Base-by-base conservation (phyloP, 2,329 filamentous ascomycete species). In the Pseudogymnoascus sp. region DNA sequence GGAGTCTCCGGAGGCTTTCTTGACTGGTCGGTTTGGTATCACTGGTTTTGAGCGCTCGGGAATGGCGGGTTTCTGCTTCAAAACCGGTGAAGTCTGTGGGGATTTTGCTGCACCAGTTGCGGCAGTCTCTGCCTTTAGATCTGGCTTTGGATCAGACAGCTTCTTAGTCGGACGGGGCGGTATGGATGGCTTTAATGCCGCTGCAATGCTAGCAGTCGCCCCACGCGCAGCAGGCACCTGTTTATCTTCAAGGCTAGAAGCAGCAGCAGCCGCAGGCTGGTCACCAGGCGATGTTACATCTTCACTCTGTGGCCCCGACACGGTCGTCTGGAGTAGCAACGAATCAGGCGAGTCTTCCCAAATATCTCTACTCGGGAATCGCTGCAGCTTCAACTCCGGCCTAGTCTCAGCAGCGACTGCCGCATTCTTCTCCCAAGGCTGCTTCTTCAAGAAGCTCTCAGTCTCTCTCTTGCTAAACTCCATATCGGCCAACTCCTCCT, bases 331-430 rank as follows among this genome's bases (percentile, higher is more conserved):
- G 18, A 95, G 81, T 65, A 88, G 81, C 62, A 89, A 82, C 69
- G 90, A 93, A 68, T 96, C 91, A 1, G 93, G 93, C 0, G 84
- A 86, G 72, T 97, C 93, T 75, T 97, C 93, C 93, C 93, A 97
- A 41, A 97, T 85, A 74, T 97, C 93, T 60, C 86, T 85, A 71
- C 92, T 96, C 0, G 93, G 93, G 72, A 97, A 97, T 11, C 91
- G 85, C 37, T 58, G 57, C 59, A 87, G 85, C 62, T 84, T 78
- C 66, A 81, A 71, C 14, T 77, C 78, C 4, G 87, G 82, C 20
- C 87, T 78, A 11, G 74, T 72, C 39, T 82, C 79, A 25, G 57
- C 57, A 6, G 76, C 71, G 14, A 86, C 74, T 68, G 81, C 81
- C 16, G 78, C 71, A 63, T 80, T 75, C 63, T 78, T 71, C 32